phyloP scores from a whole-genome alignment of 176 grass and related monocot species.

The Aechmea fasciata region DNA sequence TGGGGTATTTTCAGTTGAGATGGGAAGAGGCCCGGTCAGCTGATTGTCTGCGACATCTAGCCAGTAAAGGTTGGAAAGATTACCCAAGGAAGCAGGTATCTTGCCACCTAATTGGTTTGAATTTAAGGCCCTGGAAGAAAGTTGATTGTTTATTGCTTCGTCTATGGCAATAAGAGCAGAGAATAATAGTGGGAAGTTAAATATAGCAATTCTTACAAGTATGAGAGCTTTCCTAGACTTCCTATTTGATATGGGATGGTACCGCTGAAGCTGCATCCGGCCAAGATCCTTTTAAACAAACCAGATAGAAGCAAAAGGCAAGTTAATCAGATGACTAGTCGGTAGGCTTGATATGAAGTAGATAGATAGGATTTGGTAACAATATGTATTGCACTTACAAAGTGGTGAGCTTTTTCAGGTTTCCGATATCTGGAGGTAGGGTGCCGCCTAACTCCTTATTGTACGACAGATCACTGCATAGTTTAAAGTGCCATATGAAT shows the following conservation, averaged over 20 bases:
- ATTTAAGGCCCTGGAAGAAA: slow-evolving; percentile 63
- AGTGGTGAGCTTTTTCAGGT: slow-evolving; percentile 64
- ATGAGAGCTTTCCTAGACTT: slow-evolving; percentile 41
- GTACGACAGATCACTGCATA: slow-evolving; percentile 68
- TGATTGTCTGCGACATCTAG: slow-evolving; percentile 79
- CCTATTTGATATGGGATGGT: slow-evolving; percentile 65
- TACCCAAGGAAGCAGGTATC: slow-evolving; percentile 75
- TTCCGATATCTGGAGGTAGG: slow-evolving; percentile 54
- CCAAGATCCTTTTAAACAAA: slow-evolving; percentile 51
- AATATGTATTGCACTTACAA: slow-evolving; percentile 38
- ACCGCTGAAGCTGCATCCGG: slow-evolving; percentile 72
- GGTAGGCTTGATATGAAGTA: not conserved
- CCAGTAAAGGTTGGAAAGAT: slow-evolving; percentile 81
- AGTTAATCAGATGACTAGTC: not conserved
- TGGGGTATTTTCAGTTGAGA: slow-evolving; percentile 40
- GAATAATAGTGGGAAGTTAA: not conserved
- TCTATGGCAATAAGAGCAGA: not conserved
- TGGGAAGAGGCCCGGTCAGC: slow-evolving; percentile 53
- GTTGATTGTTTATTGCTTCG: slow-evolving; percentile 8
- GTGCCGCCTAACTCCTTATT: slow-evolving; percentile 49
- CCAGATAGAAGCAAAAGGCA: slow-evolving; percentile 5
- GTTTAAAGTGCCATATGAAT: no score
- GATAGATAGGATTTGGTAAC: not conserved
- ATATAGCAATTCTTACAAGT: slow-evolving; percentile 45
- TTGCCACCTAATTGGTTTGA: slow-evolving; percentile 66